Evolutionary conservation across 2,329 filamentous ascomycete species (phyloP).

Genomic region (Pseudogymnoascus sp.): DNA sequence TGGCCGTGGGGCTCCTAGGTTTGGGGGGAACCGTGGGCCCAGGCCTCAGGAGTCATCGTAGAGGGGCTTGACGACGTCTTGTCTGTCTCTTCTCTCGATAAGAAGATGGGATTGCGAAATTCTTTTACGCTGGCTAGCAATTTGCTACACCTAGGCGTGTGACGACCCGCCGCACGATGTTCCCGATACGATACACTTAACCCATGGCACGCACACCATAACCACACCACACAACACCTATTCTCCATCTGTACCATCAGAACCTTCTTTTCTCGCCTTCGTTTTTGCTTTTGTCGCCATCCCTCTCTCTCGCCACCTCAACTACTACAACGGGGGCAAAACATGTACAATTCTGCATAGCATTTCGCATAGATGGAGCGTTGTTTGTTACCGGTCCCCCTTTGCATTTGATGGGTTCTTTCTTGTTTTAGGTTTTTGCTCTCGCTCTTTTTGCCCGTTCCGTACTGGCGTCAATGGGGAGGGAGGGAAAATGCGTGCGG

Average conservation of each 20-base stretch:
- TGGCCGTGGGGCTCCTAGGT: slow-evolving; percentile 32
- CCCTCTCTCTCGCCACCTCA: not conserved
- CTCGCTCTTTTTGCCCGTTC: not conserved
- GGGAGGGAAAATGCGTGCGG: not conserved
- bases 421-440: not conserved
- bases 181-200: not conserved
- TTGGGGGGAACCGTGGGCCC: slow-evolving; percentile 28
- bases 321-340: not conserved
- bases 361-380: slow-evolving; percentile 5
- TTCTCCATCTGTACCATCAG: not conserved
- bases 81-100: not conserved
- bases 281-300: not conserved
- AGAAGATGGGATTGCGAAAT: not conserved
- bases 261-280: not conserved
- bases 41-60: slow-evolving; percentile 18
- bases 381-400: slow-evolving; percentile 21
- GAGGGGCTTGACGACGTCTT: slow-evolving; percentile 11
- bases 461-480: not conserved
- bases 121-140: not conserved
- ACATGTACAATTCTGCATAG: not conserved
- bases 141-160: not conserved
- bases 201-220: too few relatives aligned
- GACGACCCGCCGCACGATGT: not conserved
- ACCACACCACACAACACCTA: not conserved
- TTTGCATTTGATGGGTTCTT: not conserved